These are phyloP conservation scores for Pseudoperonospora humuli DNA, from an alignment of 352 stramenopile species.

Conservation along the genomic window DNA sequence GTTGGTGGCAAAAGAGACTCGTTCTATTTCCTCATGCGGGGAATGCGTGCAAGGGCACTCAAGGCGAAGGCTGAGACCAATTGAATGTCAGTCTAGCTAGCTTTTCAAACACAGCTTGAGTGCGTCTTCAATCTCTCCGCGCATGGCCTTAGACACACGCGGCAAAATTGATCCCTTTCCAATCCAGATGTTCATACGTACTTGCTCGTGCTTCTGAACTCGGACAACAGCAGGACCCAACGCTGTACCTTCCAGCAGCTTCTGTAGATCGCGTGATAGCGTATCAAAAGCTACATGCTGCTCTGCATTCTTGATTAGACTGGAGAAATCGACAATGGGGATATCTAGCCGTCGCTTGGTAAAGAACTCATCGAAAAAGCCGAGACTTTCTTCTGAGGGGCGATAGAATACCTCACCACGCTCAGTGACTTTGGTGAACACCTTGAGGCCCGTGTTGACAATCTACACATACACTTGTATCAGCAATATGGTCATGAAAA, in stretches of 20 bases:
- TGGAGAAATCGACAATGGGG: constrained; percentile 33
- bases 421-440: constrained; percentile 79
- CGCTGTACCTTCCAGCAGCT: constrained; percentile 20
- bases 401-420: constrained; percentile 73
- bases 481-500: background rate
- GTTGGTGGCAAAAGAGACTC: constrained; percentile 55
- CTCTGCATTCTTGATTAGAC: constrained; percentile 36
- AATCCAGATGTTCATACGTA: constrained; percentile 75
- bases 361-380: constrained; percentile 82
- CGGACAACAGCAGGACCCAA: constrained; percentile 57
- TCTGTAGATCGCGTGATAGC: constrained; percentile 33
- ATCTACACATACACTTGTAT: constrained; percentile 40
- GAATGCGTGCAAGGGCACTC: constrained; percentile 45
- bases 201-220: constrained; percentile 26
- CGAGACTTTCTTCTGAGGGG: constrained; percentile 79
- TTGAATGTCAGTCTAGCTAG: constrained; percentile 8
- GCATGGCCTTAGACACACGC: constrained; percentile 66
- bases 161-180: constrained; percentile 61
- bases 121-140: constrained; percentile 42
- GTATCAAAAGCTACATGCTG: constrained; percentile 47
- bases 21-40: constrained; percentile 69
- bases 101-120: constrained; percentile 21
- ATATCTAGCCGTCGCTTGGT: constrained; percentile 64
- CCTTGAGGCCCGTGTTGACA: constrained; percentile 88
- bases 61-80: too few relatives aligned